A percentile compares a stretch with the other conserved stretches of the same genome.
These are phyloP conservation scores for Malassezia globosa DNA, from an alignment of 1,284 basidiomycete genomes.

Conservation along the genomic window DNA sequence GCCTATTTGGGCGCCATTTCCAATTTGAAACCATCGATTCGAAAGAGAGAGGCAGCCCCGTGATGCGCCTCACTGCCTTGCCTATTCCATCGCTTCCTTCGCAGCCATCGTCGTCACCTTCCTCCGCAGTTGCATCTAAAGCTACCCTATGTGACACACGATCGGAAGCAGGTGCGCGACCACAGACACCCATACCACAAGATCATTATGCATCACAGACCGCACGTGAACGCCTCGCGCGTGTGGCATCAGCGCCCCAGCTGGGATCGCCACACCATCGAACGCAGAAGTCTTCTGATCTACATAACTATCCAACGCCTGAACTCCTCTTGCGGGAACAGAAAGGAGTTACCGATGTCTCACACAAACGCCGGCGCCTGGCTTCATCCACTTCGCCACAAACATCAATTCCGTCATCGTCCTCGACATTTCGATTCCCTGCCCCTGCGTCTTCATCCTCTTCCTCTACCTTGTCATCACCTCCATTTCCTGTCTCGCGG, in stretches of 20 bases:
- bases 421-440: background rate
- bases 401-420: background rate
- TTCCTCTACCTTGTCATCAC: no score
- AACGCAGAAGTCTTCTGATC: background rate
- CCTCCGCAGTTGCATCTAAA: no score
- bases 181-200: background rate
- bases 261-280: slow-evolving; percentile 9
- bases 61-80: background rate
- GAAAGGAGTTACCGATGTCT: background rate
- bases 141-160: no score
- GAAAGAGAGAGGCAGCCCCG: background rate
- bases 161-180: no score
- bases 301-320: slow-evolving; percentile 9
- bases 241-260: slow-evolving; percentile 6
- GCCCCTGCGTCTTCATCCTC: background rate
- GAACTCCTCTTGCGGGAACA: slow-evolving; percentile 1
- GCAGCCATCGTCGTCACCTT: no score
- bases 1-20: background rate
- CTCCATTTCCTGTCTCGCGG: no score
- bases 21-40: background rate
- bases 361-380: slow-evolving; percentile 8
- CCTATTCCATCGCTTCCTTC: no score
- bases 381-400: background rate
- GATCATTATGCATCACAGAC: background rate
- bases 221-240: slow-evolving; percentile 3